phyloP scores from a whole-genome alignment of 176 grass and related monocot genomes.

The Rhynchospora tenuis region DNA sequence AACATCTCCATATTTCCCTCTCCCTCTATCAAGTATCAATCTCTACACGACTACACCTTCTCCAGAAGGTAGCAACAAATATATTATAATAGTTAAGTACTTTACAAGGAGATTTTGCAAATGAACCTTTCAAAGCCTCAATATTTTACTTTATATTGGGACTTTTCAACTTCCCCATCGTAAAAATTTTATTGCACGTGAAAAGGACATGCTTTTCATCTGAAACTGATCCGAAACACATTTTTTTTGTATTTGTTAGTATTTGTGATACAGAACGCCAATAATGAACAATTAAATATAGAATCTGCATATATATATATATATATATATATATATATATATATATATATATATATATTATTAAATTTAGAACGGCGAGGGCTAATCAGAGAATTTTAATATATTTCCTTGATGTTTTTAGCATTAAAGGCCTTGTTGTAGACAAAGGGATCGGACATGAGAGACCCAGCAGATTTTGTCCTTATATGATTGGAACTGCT shows the following conservation, averaged over 20 bases:
- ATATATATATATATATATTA: too few species aligned
- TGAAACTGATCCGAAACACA: not conserved
- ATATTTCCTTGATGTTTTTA: too few species aligned
- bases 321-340: too few species aligned
- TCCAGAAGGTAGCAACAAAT: conserved; percentile 1
- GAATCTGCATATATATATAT: not conserved
- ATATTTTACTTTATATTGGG: not conserved
- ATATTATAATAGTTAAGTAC: not conserved
- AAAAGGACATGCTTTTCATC: not conserved
- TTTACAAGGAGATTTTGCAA: not conserved
- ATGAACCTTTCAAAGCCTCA: not conserved
- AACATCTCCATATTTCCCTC: conserved; percentile 10
- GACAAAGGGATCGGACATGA: not conserved
- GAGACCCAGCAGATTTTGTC: not conserved
- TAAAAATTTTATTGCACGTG: not conserved
- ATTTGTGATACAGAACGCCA: not conserved
- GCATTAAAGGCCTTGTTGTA: not conserved
- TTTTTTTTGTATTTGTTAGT: too few species aligned
- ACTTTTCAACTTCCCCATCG: not conserved
- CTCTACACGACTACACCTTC: not conserved
- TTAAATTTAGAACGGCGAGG: too few species aligned
- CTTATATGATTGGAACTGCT: not conserved
- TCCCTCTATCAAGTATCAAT: not conserved
- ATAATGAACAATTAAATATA: not conserved
- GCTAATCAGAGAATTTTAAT: too few species aligned